Conservation (phyloP, 2,329 filamentous ascomycete species). For the Sporothrix brasiliensis region DNA sequence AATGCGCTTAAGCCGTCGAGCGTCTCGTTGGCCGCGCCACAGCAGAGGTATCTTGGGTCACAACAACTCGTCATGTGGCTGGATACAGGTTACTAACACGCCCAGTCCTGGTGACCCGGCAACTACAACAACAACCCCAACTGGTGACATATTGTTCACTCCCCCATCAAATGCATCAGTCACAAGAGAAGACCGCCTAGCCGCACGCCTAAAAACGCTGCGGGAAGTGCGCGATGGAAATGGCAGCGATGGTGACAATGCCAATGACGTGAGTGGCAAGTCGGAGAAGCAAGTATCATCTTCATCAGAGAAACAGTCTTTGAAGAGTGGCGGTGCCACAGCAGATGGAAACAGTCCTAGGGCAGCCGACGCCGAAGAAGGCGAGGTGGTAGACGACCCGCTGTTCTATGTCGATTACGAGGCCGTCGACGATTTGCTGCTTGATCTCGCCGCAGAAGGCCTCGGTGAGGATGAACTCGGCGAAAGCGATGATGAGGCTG, state of each 20-base stretch:
- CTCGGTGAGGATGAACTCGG: constrained; percentile 39
- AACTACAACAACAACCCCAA: background rate
- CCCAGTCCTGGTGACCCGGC: background rate
- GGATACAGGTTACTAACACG: constrained; percentile 38
- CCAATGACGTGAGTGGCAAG: background rate
- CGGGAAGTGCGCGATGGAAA: constrained; percentile 44
- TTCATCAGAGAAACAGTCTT: background rate
- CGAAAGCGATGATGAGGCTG: constrained; percentile 31
- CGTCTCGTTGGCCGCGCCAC: constrained; percentile 42
- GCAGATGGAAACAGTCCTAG: background rate
- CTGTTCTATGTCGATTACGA: constrained; percentile 55
- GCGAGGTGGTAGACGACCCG: constrained; percentile 39
- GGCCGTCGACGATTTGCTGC: constrained; percentile 56
- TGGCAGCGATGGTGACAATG: background rate
- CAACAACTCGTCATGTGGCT: background rate
- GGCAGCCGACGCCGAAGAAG: constrained; percentile 39
- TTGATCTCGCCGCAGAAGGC: constrained; percentile 43
- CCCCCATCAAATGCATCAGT: constrained; percentile 38
- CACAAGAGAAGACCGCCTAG: constrained; percentile 55
- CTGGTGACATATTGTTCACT: background rate
- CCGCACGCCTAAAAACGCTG: constrained; percentile 56
- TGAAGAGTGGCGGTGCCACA: background rate
- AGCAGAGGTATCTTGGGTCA: constrained; percentile 31
- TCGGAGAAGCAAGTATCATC: background rate
- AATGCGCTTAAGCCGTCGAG: constrained; percentile 54